Base-by-base conservation (phyloP, 192 early-diverging fungal species). In the Phlyctochytrium bullatum region DNA sequence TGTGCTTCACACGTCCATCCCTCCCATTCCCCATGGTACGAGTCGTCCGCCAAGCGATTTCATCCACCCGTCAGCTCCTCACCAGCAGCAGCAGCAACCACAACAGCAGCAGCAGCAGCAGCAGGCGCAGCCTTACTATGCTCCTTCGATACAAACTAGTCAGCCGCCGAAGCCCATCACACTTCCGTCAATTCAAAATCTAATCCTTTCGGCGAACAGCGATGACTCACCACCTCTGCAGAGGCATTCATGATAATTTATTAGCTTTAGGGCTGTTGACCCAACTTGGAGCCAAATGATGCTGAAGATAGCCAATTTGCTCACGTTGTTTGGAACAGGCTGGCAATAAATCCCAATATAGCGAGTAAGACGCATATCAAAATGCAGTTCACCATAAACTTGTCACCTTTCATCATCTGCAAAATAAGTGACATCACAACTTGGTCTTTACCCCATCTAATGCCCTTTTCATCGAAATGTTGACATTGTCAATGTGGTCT, bases 381-480 rank as follows among this genome's bases (percentile, higher is more conserved):
- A 25, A 87, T 72, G 67, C 85, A 87, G 51, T 85, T 85, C 12
- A 87, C 71, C 72, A 87, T 80, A 59, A 87, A 87, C 25, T 79
- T 74, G 73, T 87, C 85, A 24, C 85, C 85, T 59, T 82, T 83
- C 85, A 87, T 87, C 67, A 86, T 73, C 83, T 85, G 56, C 33
- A 61, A 53, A 36, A 25, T n/a, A 72, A 32, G 28, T 28, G 14
- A 64, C 14, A 58, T 33, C 28, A 3, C 6, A 54, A 24, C 23
- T 40, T 3, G 23, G 53, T 54, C 32, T 68, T 47, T 71, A 86
- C 85, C 71, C 77, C 77, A 57, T 86, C 83, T 1, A 88, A 36
- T 1, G 81, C 69, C 60, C 80, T 83, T 60, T 75, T 59, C 76
- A 88, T 79, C 56, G 81, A 78, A 32, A 83, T 53, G 62, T 88